Base-by-base conservation (phyloP, 805 yeast species). In the Metschnikowia reukaufii region DNA sequence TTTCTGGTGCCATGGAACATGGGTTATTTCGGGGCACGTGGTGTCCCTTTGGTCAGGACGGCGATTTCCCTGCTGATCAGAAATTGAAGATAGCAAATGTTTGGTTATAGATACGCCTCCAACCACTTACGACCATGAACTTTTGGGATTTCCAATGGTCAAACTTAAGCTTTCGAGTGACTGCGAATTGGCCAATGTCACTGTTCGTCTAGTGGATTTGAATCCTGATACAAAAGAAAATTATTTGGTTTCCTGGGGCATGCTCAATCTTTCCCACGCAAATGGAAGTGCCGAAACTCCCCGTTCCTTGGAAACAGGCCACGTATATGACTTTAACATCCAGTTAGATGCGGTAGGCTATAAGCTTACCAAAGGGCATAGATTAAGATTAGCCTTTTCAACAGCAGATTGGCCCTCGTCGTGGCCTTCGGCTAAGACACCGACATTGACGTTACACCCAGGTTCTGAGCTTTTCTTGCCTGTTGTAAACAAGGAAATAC, bases 331-430 rank as follows among this genome's bases (percentile, higher is more conserved):
- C 13, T 59, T 73, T 27, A 44, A 52, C 10, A 48, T 74, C 38
- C 61, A 63, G 29, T 52, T 74, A 15, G 78, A 74, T 54, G 74
- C 72, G 6, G 45, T 72, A 12, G 78, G 78, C 34, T 57, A 67
- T 40, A 64, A 64, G 30, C 47, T 65, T 10, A 57, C 48, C 8
- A 59, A 60, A 39, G 76, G 75, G 8, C 77, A 74, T 49, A 63
- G 55, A 36, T 46, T 74, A 18, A 62, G 72, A 50, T 54, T 74
- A 10, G 72, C 75, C 0, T 60, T 74, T 36, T 72, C 77, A 6
- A 64, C 78, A 1, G 63, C 73, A 29, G 78, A 74, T 49, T 74
- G 79, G 78, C 78, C 78, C 9, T 75, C 71, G 45, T 63, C 64
- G 29, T 74, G 78, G 78, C 78, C 79, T 23, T 58, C 67, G 0